These are phyloP conservation scores for Euphorbia tirucalli DNA, from an alignment of 345 rosid species.

Conservation along the genomic window DNA sequence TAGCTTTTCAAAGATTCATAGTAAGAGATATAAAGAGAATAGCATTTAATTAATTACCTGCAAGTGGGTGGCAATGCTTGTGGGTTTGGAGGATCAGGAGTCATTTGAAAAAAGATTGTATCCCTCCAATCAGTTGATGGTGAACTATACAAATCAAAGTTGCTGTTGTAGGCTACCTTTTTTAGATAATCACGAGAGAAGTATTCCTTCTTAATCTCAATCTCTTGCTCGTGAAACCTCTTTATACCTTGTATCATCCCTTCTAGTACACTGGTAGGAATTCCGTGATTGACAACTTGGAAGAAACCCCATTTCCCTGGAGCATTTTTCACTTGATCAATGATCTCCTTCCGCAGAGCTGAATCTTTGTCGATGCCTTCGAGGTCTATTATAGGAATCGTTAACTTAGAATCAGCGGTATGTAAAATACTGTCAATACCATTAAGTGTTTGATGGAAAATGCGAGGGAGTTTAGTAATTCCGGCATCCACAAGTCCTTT, in stretches of 20 bases:
- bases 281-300: constrained; percentile 20
- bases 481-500: constrained; percentile 20
- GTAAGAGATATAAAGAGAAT: too few relatives aligned
- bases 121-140: constrained; percentile 18
- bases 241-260: background rate
- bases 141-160: constrained; percentile 14
- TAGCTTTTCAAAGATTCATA: too few relatives aligned
- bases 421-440: background rate
- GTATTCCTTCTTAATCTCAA: background rate
- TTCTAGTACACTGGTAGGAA: constrained; percentile 2
- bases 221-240: constrained; percentile 16
- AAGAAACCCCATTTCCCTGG: constrained; percentile 20
- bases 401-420: background rate
- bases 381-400: constrained; percentile 6
- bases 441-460: background rate
- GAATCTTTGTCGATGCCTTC: background rate
- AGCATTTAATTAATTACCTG: constrained; percentile 21
- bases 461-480: background rate
- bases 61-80: constrained; percentile 4
- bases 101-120: background rate
- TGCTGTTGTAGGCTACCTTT: background rate
- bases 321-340: constrained; percentile 5
- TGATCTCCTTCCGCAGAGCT: background rate
- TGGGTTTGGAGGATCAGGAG: constrained; percentile 11
- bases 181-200: constrained; percentile 1